Base-by-base conservation (phyloP, 495 filamentous ascomycete species). In the Apiosordaria backusii region DNA sequence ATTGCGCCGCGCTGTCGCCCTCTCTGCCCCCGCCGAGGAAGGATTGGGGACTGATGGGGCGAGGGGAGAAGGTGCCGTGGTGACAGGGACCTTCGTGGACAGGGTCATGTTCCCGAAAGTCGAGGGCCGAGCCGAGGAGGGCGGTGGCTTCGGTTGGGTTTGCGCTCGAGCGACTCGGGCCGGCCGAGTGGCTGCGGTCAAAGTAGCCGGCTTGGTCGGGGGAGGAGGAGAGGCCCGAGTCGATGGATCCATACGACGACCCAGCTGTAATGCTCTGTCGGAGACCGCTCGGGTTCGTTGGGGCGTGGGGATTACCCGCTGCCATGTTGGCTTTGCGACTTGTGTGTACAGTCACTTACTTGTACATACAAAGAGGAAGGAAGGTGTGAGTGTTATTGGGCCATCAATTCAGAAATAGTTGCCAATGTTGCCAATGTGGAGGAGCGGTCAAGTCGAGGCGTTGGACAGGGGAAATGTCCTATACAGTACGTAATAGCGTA, bases 31-130 rank as follows among this genome's bases (percentile, higher is more conserved):
- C 59, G 22, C 45, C 66, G 27, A 73, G 79, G n/a, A 78, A 67
- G 63, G 80, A 83, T 19, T 82, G 74, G 13, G 80, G 77, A 50
- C 78, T 83, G 61, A 78, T 77, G 2, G 86, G 79, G n/a, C 84
- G 81, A 13, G 91, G 89, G 18, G 89, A 92, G 75, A 92, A 91
- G n/a, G 89, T 89, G 65, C 91, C 91, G 76, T 93, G 90, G 67
- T 86, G 84, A 79, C 89, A 92, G 62, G 78, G 75, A 19, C 84
- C 82, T 3, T 78, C 75, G 71, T 85, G 82, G 3, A 71, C 72
- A n/a, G 67, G 72, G 52, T 80, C 77, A 23, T 69, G 73, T 57
- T 80, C 77, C 23, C 72, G 60, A 9, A 65, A 64, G 25, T 75
- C 65, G 16, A 72, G 21, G 25, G 21, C 45, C 24, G 63, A 22